Conservation (phyloP, 2,329 filamentous ascomycete species). For the Colletotrichum aenigma region DNA sequence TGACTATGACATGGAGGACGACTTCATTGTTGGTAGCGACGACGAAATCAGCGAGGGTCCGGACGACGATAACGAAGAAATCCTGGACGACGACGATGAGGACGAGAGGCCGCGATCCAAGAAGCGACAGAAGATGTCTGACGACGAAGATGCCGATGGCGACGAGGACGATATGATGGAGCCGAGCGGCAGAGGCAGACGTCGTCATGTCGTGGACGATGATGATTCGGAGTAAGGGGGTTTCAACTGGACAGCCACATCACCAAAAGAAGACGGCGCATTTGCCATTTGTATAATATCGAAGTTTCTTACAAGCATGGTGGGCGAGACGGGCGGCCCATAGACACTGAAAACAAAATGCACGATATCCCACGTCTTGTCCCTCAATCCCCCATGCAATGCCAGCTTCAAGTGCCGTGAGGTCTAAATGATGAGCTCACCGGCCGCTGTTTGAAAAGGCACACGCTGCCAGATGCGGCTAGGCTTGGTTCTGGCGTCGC, state of each 20-base stretch:
- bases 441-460: not conserved
- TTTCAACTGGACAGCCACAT: not conserved
- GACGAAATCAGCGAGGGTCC: constrained; percentile 68
- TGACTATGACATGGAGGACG: constrained; percentile 80
- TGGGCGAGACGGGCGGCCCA: not conserved
- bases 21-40: constrained; percentile 77
- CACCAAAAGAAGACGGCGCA: not conserved
- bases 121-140: constrained; percentile 51
- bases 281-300: constrained; percentile 3
- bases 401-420: not conserved
- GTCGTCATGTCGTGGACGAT: constrained; percentile 63
- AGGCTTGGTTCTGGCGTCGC: not conserved
- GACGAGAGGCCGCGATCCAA: constrained; percentile 50
- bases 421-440: not conserved
- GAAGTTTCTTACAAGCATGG: not conserved
- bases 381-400: too few species aligned
- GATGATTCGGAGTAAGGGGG: constrained; percentile 54
- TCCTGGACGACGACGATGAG: constrained; percentile 57
- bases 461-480: not conserved
- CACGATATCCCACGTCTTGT: not conserved
- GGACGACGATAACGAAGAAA: constrained; percentile 64
- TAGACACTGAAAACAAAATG: not conserved
- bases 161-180: constrained; percentile 55
- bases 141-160: constrained; percentile 49
- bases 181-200: constrained; percentile 49